Base-by-base conservation (phyloP, 2,329 filamentous ascomycete species). In the Cladophialophora psammophila region DNA sequence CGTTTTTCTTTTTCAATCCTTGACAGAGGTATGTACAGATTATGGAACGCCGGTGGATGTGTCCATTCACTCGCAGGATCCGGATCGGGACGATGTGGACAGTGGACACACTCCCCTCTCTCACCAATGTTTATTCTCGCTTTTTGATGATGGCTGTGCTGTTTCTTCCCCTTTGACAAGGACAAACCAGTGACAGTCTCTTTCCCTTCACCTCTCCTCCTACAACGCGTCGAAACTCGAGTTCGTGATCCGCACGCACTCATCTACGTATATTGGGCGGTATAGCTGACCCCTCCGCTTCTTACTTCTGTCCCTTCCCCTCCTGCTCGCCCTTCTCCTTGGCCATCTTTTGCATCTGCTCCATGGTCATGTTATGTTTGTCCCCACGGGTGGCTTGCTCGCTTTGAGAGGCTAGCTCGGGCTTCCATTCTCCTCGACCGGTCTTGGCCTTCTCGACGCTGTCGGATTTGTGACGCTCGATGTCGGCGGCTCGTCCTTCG, bases 381-480 rank as follows among this genome's bases (percentile, higher is more conserved):
- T 72, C 69, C 15, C 63, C 66, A 1, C 34, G 26, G 7, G 69
- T 58, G 18, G 50, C 64, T 45, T 73, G 70, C 48, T 74, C 72
- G 48, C 63, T 69, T 18, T 69, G 50, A 20, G 67, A 69, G 15
- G 67, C 70, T 6, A 74, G 64, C 60, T 73, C 71, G 1, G 69
- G 71, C 59, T 73, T 72, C 72, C 72, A 74, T 61, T 73, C 69
- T 56, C 72, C 72, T 53, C 71, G 60, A 15, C 72, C 72, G 12
- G 66, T 66, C 58, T 71, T 71, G 4, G 68, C 70, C 40, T 69
- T 68, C 10, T 69, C 64, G 31, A 73, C 45, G 18, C 64, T 69
- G 61, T 73, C 71, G 8, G 56, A 34, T 34, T 73, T 69, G 66
- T 74, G 71, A 10, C 63, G 65, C 7, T 74, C 72, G 60, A 73